These are phyloP conservation scores for Wickerhamiella cacticola DNA, from an alignment of 805 yeast genomes.

Conservation along the genomic window DNA sequence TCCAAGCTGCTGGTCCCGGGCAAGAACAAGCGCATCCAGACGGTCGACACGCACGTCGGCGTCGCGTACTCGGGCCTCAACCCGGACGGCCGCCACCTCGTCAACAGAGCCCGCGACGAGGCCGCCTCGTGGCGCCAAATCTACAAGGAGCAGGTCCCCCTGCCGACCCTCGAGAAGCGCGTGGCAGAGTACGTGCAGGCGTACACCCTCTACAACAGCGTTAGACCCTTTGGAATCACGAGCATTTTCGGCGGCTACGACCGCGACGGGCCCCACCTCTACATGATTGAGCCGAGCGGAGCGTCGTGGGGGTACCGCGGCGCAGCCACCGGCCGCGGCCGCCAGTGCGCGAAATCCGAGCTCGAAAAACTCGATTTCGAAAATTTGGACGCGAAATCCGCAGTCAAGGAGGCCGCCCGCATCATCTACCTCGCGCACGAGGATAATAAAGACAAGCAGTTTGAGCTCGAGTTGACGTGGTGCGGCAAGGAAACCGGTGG, in stretches of 20 bases:
- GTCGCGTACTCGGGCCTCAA: constrained; percentile 88
- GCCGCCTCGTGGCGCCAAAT: constrained; percentile 63
- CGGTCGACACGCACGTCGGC: constrained; percentile 87
- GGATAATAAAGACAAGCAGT: constrained; percentile 94
- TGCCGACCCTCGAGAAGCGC: constrained; percentile 74
- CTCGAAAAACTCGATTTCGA: constrained; percentile 76
- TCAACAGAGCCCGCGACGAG: constrained; percentile 84
- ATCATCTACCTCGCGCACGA: constrained; percentile 91
- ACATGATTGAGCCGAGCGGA: constrained; percentile 97
- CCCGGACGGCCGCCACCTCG: constrained; percentile 95
- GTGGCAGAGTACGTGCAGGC: constrained; percentile 89
- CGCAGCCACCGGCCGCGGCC: constrained; percentile 96
- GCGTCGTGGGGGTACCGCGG: constrained; percentile 95
- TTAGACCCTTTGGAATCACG: constrained; percentile 92
- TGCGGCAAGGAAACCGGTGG: constrained; percentile 58
- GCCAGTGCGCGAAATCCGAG: constrained; percentile 96
- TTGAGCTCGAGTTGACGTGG: constrained; percentile 92
- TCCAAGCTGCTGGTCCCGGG: constrained; percentile 84
- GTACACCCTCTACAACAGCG: constrained; percentile 89
- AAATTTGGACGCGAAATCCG: constrained; percentile 60
- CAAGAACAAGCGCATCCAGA: constrained; percentile 80
- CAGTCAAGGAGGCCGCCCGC: constrained; percentile 86
- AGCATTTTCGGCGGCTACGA: constrained; percentile 92
- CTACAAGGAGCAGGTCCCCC: constrained; percentile 64
- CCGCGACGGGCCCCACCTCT: constrained; percentile 78